phyloP scores from a whole-genome alignment of 345 rosid genomes.

The Syzygium jambos region DNA sequence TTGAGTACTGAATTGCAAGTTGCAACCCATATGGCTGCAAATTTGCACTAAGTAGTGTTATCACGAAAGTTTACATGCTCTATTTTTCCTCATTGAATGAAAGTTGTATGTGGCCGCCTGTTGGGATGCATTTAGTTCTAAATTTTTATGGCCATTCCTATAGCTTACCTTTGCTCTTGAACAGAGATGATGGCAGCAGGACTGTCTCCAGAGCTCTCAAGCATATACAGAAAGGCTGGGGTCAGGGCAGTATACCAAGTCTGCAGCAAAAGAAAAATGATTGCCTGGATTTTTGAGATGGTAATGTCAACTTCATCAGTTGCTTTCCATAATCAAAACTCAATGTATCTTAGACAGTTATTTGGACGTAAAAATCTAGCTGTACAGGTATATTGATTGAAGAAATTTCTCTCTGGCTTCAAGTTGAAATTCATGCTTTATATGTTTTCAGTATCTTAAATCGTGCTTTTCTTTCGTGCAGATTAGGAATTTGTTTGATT shows the following conservation, averaged over 20 bases:
- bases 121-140: background rate
- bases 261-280: constrained; percentile 44
- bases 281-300: constrained; percentile 45
- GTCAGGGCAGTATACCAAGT: constrained; percentile 52
- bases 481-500: background rate
- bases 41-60: background rate
- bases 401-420: background rate
- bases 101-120: background rate
- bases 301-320: constrained; percentile 3
- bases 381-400: background rate
- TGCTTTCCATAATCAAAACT: background rate
- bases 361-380: background rate
- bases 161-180: constrained; percentile 4
- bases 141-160: background rate
- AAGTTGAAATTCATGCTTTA: background rate
- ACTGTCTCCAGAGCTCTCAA: constrained; percentile 63
- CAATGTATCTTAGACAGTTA: background rate
- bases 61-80: background rate
- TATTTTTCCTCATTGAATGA: background rate
- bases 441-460: background rate
- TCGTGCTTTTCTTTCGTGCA: background rate
- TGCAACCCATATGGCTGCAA: background rate
- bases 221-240: constrained; percentile 76
- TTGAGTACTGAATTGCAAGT: background rate
- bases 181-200: constrained; percentile 96